A percentile compares a stretch with the other conserved stretches of the same genome.
These are phyloP conservation scores for Aureobasidium sp. DNA, from an alignment of 2,329 filamentous ascomycete species.

Conservation along the genomic window DNA sequence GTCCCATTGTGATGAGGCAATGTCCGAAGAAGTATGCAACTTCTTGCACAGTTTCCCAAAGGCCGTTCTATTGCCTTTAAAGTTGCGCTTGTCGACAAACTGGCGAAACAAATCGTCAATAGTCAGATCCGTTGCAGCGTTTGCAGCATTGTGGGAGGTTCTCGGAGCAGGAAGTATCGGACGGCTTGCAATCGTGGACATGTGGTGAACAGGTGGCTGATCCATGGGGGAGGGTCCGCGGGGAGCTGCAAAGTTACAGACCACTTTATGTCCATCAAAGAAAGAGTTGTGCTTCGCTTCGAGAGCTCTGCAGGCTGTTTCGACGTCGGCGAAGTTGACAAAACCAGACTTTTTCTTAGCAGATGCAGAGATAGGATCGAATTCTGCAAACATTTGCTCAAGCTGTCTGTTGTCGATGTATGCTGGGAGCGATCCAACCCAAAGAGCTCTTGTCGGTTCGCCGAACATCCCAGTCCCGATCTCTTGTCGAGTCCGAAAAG, in stretches of 20 bases:
- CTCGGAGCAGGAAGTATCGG: not conserved
- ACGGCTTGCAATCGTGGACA: not conserved
- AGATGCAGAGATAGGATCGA: not conserved
- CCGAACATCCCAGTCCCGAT: not conserved
- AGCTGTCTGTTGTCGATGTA: not conserved
- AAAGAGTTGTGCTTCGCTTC: not conserved
- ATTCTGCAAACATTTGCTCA: not conserved
- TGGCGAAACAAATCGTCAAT: not conserved
- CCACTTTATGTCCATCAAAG: not conserved
- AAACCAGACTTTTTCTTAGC: not conserved
- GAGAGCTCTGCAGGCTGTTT: not conserved
- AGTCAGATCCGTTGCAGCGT: not conserved
- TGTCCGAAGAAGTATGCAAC: not conserved
- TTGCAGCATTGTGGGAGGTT: not conserved
- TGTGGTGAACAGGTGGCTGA: not conserved
- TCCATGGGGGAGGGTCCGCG: not conserved
- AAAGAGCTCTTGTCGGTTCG: not conserved
- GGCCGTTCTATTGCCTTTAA: not conserved
- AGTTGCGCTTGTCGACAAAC: not conserved
- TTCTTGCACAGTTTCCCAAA: conserved; percentile 7
- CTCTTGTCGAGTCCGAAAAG: not conserved
- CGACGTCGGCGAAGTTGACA: not conserved
- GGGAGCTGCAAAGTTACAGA: not conserved
- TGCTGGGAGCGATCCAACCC: conserved; percentile 3
- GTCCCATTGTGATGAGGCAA: not conserved